Percentiles rank a stretch among this genome's conserved stretches.
These are phyloP conservation scores for Vaccinium vitisidaea DNA, from an alignment of 148 eudicot species.

Conservation along the genomic window DNA sequence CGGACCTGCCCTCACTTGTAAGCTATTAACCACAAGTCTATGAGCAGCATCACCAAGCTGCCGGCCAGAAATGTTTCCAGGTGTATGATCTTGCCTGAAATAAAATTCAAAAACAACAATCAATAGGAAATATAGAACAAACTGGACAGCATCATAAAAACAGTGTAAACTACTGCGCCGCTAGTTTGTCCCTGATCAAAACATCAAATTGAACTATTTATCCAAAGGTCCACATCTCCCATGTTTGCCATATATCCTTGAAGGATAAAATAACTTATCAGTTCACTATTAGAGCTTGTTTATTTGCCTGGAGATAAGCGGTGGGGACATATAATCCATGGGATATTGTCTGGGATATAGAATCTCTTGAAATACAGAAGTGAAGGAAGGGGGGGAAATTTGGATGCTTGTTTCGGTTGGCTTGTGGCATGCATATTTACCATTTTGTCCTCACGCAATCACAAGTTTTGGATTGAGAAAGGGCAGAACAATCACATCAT, in stretches of 20 bases:
- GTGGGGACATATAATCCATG: no score
- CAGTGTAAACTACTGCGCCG: background rate
- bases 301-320: background rate
- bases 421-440: background rate
- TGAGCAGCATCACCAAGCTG: slow-evolving; percentile 83
- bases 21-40: slow-evolving; percentile 61
- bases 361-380: background rate
- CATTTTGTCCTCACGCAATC: background rate
- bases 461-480: background rate
- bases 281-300: background rate
- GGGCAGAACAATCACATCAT: background rate
- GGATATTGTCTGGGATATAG: background rate
- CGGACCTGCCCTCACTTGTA: slow-evolving; percentile 36
- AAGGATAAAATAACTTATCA: background rate
- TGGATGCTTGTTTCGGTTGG: background rate
- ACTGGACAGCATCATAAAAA: background rate
- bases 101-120: slow-evolving; percentile 1
- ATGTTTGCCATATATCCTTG: background rate
- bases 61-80: slow-evolving; percentile 53
- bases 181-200: background rate
- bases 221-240: background rate
- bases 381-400: background rate
- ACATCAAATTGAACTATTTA: background rate
- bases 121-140: background rate
- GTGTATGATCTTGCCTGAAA: slow-evolving; percentile 47